phyloP scores from a whole-genome alignment of 1,284 basidiomycete species.

The Ganoderma leucocontextum region DNA sequence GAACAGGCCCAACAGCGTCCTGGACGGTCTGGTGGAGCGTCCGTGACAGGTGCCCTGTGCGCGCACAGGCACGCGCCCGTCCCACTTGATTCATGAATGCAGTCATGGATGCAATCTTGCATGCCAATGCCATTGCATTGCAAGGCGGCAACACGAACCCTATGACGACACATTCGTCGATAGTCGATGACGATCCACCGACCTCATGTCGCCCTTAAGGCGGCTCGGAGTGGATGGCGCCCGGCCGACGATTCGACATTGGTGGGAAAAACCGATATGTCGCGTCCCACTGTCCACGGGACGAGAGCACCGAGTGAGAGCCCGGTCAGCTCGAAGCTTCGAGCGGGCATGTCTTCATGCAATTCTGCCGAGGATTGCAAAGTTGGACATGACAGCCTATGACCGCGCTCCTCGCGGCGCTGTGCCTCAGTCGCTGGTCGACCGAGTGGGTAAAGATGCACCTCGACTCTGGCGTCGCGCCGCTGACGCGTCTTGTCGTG shows the following conservation, averaged over 20 bases:
- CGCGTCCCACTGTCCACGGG: background rate
- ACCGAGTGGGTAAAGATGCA: conserved; percentile 18
- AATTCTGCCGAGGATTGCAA: conserved; percentile 30
- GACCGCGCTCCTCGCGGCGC: background rate
- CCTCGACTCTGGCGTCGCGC: conserved; percentile 24
- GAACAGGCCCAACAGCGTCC: background rate
- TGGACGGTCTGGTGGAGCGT: background rate
- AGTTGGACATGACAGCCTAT: conserved; percentile 16
- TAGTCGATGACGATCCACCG: conserved; percentile 1
- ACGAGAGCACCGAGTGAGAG: background rate
- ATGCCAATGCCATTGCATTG: no score
- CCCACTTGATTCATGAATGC: background rate
- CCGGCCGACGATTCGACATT: conserved; percentile 6
- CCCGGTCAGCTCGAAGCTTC: conserved; percentile 3
- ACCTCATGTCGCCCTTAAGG: background rate
- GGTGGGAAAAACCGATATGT: conserved; percentile 1
- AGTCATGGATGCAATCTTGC: background rate
- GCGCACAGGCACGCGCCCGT: conserved; percentile 7
- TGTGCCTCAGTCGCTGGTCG: conserved; percentile 10
- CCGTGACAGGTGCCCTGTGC: conserved; percentile 5
- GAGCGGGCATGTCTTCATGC: conserved; percentile 19
- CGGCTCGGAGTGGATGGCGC: background rate
- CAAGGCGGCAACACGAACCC: background rate
- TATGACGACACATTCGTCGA: conserved; percentile 3
- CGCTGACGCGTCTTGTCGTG: conserved; percentile 22